Evolutionary conservation across 805 yeast species (phyloP).

Genomic region (Cyberlindnera subsufficiens): DNA sequence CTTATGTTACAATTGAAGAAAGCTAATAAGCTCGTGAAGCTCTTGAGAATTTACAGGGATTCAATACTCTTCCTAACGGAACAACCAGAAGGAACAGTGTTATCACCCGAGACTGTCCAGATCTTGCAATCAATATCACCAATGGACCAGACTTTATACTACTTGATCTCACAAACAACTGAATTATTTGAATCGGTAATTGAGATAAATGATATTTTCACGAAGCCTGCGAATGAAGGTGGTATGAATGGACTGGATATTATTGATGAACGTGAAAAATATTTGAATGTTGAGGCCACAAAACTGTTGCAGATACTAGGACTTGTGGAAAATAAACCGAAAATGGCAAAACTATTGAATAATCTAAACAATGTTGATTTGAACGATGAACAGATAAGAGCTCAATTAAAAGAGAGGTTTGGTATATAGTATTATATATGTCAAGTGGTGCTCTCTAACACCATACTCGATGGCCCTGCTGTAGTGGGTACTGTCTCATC

Average conservation of each 20-base stretch:
- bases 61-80: constrained; percentile 25
- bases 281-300: constrained; percentile 33
- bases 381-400: constrained; percentile 13
- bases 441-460: background rate
- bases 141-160: constrained; percentile 40
- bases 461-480: constrained; percentile 1
- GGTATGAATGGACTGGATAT: constrained; percentile 15
- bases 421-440: constrained; percentile 5
- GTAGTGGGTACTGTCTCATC: background rate
- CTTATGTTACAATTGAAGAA: constrained; percentile 34
- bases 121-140: constrained; percentile 36
- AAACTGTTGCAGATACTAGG: constrained; percentile 26
- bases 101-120: constrained; percentile 6
- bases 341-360: constrained; percentile 17
- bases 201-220: constrained; percentile 5
- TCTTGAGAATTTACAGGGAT: constrained; percentile 28
- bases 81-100: constrained; percentile 5
- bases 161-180: constrained; percentile 37
- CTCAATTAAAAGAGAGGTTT: constrained; percentile 15
- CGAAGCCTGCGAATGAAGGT: constrained; percentile 6
- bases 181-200: constrained; percentile 19
- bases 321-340: constrained; percentile 16
- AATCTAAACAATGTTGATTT: constrained; percentile 18
- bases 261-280: constrained; percentile 33
- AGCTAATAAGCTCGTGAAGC: constrained; percentile 30